These are phyloP conservation scores for Glycine tomentella DNA, from an alignment of 306 rosid genomes.

Conservation along the genomic window DNA sequence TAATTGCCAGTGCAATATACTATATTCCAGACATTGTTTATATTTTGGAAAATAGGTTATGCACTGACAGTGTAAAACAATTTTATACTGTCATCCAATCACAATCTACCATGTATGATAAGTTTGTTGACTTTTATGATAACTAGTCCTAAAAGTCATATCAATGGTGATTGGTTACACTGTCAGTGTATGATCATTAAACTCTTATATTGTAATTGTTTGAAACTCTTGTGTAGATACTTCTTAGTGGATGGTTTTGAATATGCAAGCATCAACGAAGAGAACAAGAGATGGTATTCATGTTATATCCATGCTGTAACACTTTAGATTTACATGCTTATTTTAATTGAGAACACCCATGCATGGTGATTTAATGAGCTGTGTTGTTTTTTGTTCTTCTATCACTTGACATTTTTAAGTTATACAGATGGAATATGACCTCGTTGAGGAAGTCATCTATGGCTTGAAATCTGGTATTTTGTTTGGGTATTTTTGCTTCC, in stretches of 20 bases:
- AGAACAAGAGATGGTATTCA: constrained; percentile 85
- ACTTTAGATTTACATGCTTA: constrained; percentile 25
- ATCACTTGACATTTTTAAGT: constrained; percentile 43
- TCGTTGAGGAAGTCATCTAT: constrained; percentile 84
- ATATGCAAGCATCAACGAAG: constrained; percentile 72
- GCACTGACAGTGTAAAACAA: too few species aligned
- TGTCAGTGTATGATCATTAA: too few species aligned
- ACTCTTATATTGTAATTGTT: constrained; percentile 23
- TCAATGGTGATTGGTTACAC: too few species aligned
- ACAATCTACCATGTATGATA: too few species aligned
- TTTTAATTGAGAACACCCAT: constrained; percentile 25
- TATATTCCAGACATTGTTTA: background rate
- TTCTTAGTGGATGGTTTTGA: constrained; percentile 84
- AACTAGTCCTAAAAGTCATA: too few species aligned
- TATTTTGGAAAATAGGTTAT: too few species aligned
- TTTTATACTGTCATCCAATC: too few species aligned
- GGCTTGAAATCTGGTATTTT: constrained; percentile 92
- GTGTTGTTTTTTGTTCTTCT: background rate
- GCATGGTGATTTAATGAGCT: constrained; percentile 21
- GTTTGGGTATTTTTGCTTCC: constrained; percentile 72
- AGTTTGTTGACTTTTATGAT: too few species aligned
- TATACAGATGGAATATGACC: constrained; percentile 85
- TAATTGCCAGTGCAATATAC: constrained; percentile 14
- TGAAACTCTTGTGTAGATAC: constrained; percentile 54
- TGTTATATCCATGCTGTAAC: constrained; percentile 23